A percentile compares a stretch with the other conserved stretches of the same genome.
These are phyloP conservation scores for Pseudognaphalium luteoalbum DNA, from an alignment of 129 eudicot species.

Conservation along the genomic window DNA sequence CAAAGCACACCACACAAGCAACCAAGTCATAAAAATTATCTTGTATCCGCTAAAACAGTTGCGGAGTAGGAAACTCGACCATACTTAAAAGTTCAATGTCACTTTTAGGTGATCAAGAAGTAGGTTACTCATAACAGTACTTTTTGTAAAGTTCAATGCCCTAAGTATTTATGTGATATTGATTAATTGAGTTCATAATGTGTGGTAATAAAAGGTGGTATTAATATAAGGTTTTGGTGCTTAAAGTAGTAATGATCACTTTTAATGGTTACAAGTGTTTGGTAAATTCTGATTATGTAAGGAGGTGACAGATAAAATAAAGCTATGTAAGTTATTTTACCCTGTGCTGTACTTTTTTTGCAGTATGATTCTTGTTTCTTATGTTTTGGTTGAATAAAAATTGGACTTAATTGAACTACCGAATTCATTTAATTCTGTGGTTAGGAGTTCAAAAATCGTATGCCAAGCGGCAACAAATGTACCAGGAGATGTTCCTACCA, in stretches of 20 bases:
- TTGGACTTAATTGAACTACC: slow-evolving; percentile 5
- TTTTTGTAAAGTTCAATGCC: background rate
- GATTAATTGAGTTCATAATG: background rate
- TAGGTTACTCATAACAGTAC: background rate
- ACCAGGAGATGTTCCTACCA: slow-evolving; percentile 77
- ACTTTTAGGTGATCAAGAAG: background rate
- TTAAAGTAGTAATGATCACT: background rate
- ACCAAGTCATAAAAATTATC: background rate
- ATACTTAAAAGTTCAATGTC: too few relatives aligned
- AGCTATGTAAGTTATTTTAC: background rate
- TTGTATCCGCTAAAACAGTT: background rate
- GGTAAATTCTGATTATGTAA: background rate
- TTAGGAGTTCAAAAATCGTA: slow-evolving; percentile 51
- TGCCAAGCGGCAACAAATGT: slow-evolving; percentile 81
- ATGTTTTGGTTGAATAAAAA: background rate
- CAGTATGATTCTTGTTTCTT: background rate
- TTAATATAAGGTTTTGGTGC: background rate
- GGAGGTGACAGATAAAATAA: background rate
- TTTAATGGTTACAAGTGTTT: background rate
- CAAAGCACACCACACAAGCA: background rate
- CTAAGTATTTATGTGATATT: slow-evolving; percentile 1
- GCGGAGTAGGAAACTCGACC: background rate
- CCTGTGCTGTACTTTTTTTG: background rate
- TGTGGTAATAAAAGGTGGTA: background rate
- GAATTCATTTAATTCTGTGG: slow-evolving; percentile 15